Base-by-base conservation (phyloP, 106 monocot species). In the Dendrobium nobile region DNA sequence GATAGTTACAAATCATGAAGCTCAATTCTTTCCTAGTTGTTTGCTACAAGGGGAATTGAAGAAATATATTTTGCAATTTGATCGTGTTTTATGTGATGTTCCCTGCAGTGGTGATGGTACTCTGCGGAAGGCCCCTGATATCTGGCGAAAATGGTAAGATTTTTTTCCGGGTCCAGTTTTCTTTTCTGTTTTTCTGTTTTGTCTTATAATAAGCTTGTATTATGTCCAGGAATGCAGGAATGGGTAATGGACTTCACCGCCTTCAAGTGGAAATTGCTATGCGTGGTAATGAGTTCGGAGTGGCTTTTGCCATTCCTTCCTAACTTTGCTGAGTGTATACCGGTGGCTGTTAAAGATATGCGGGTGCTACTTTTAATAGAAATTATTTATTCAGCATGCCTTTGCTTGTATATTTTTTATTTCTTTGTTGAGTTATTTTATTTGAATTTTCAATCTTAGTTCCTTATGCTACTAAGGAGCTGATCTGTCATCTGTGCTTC, bases 31-130 rank as follows among this genome's bases (percentile, higher is more conserved):
- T 54, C 98, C 98, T 31, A 84, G 85, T 67, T 92, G 92, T 81
- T 82, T 65, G 75, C 86, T 54, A 31, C 55, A 64, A 41, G 84
- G 80, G 42, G 79, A 82, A 64, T 27, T 84, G 17, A 64, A 68
- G n/a, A 86, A 70, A 68, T 41, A 45, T 27, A 75, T 67, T 48
- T 82, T 93, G 84, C 88, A 87, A 65, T 95, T 95, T 87, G 95
- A 99, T 86, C 95, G 98, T 87, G 91, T 99, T 72, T 80, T 95
- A 42, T 99, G 98, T 86, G 98, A 99, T 89, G 98, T 99, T 55
- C 98, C 98, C 19, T 99, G 98, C 54, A 99, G 95, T 82, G 98
- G 98, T 77, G 98, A 99, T 87, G 98, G 98, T 4, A 99, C 98
- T 67, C 82, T 99, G 8, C 84, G 98, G 7, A 99, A 99, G 86